Evolutionary conservation across 495 filamentous ascomycete genomes (phyloP).

Genomic region (Cenococcum geophilum): DNA sequence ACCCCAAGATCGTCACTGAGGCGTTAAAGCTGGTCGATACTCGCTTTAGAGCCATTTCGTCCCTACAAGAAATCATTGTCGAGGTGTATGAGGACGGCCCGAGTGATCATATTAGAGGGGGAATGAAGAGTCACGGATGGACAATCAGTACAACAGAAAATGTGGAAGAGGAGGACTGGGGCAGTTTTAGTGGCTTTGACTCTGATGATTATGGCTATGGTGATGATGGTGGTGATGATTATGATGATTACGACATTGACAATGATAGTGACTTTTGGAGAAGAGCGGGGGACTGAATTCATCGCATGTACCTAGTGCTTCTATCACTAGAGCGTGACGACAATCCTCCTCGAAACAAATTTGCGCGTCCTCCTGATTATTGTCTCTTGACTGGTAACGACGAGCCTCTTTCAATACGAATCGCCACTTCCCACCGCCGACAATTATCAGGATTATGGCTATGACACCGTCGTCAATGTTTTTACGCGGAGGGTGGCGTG

Average conservation of each 20-base stretch:
- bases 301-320: too few relatives aligned
- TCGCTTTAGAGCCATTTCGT: not conserved
- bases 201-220: not conserved
- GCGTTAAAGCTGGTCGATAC: too few relatives aligned
- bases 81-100: slow-evolving; percentile 3
- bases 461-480: too few relatives aligned
- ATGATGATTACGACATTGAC: not conserved
- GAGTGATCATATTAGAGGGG: slow-evolving; percentile 6
- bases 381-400: too few relatives aligned
- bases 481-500: slow-evolving; percentile 16
- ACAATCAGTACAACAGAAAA: not conserved
- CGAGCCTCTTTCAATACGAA: slow-evolving; percentile 6
- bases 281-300: too few relatives aligned
- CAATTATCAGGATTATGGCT: too few relatives aligned
- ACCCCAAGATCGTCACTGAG: too few relatives aligned
- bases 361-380: too few relatives aligned
- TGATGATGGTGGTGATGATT: not conserved
- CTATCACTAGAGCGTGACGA: too few relatives aligned
- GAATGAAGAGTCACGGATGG: slow-evolving; percentile 8
- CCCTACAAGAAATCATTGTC: slow-evolving; percentile 8
- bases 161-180: not conserved
- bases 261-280: too few relatives aligned
- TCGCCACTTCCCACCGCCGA: too few relatives aligned
- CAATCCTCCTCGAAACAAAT: too few relatives aligned
- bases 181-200: not conserved